These are phyloP conservation scores for Pichia cephalocereana DNA, from an alignment of 805 yeast species.

Conservation along the genomic window DNA sequence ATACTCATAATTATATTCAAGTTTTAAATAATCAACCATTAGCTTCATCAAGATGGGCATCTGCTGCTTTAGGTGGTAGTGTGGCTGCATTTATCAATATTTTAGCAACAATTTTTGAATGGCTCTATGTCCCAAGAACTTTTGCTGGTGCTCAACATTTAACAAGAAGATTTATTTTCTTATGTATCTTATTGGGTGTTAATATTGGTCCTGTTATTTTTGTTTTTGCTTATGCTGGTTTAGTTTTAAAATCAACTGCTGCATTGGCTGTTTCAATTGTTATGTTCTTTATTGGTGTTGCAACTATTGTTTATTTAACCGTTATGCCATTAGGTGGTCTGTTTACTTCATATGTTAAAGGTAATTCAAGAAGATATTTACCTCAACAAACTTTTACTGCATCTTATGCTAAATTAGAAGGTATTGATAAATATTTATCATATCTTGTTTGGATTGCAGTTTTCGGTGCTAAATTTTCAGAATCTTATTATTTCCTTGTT, in stretches of 20 bases:
- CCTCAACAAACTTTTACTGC: conserved; percentile 97
- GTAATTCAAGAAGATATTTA: conserved; percentile 76
- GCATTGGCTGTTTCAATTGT: conserved; percentile 78
- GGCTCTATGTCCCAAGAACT: conserved; percentile 93
- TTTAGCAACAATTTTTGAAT: conserved; percentile 81
- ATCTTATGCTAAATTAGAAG: conserved; percentile 67
- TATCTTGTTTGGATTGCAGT: conserved; percentile 85
- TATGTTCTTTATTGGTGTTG: conserved; percentile 80
- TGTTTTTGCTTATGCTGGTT: conserved; percentile 72
- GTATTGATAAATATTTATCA: conserved; percentile 94
- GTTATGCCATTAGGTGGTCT: conserved; percentile 95
- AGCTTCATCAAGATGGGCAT: conserved; percentile 86
- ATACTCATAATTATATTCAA: conserved; percentile 81
- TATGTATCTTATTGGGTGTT: conserved; percentile 52
- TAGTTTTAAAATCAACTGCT: conserved; percentile 54
- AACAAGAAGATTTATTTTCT: conserved; percentile 74
- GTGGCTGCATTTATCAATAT: conserved; percentile 78
- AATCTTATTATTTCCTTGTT: conserved; percentile 88
- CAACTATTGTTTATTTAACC: conserved; percentile 77
- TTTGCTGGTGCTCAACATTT: conserved; percentile 99
- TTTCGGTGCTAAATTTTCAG: conserved; percentile 79
- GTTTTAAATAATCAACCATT: conserved; percentile 78
- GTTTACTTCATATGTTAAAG: conserved; percentile 87
- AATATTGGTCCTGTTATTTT: conserved; percentile 85
- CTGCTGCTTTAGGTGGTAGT: conserved; percentile 87